phyloP scores from a whole-genome alignment of 805 yeast species.

The Saturnispora silvae region DNA sequence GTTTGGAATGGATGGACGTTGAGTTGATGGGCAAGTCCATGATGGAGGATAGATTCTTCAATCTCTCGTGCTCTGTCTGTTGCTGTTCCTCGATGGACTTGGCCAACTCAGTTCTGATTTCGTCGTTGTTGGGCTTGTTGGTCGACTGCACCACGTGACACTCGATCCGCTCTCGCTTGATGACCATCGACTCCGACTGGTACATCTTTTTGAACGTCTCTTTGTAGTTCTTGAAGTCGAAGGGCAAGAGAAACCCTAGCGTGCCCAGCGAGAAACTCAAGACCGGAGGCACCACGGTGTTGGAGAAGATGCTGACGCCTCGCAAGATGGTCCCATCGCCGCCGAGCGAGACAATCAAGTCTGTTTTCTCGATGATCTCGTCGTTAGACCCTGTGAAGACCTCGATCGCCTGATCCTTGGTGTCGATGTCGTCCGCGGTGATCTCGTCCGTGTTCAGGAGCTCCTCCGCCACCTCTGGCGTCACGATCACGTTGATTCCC shows the following conservation, averaged over 20 bases:
- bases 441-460: conserved; percentile 22
- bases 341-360: conserved; percentile 78
- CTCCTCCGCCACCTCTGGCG: conserved; percentile 66
- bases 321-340: conserved; percentile 92
- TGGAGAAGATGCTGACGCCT: conserved; percentile 70
- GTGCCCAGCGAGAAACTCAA: conserved; percentile 85
- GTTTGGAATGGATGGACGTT: conserved; percentile 11
- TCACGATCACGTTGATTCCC: conserved; percentile 64
- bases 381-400: conserved; percentile 49
- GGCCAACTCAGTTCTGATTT: conserved; percentile 4
- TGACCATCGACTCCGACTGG: conserved; percentile 55
- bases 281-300: conserved; percentile 74
- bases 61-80: conserved; percentile 9
- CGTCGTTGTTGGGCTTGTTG: not conserved
- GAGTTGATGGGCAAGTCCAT: conserved; percentile 14
- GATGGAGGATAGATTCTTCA: conserved; percentile 8
- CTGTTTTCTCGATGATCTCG: conserved; percentile 58
- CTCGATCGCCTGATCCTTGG: conserved; percentile 1
- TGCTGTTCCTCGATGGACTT: conserved; percentile 4
- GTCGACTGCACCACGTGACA: conserved; percentile 47
- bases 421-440: no score
- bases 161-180: conserved; percentile 69
- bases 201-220: conserved; percentile 58
- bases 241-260: conserved; percentile 80
- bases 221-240: conserved; percentile 55